Evolutionary conservation across 2,329 filamentous ascomycete genomes (phyloP), one percentile per base, ranked within the genome.

Genomic region (Pseudocercospora musae): DNA sequence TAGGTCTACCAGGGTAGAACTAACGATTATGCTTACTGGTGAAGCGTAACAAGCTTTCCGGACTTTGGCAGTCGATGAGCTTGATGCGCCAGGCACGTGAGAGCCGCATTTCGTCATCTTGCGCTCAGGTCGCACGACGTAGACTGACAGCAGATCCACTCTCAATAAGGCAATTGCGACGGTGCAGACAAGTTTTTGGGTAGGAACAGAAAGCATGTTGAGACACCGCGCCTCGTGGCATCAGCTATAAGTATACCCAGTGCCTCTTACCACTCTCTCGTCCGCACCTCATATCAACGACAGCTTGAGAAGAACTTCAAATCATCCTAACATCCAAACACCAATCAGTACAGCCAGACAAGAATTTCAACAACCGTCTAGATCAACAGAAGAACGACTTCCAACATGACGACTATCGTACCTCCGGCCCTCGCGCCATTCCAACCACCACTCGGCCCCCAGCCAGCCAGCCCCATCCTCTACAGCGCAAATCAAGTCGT

Each of bases 401-500:
- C 25, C 9, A 56, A 56, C 4, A 56, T 56, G 53, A 56, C 53
- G 2, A 56, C 53, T 18, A 44, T 44, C 8, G 53, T 60, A 40
- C 42, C 57, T 40, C 50, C 59, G 23, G 57, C 44, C 2, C 60
- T 72, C 21, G 57, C 64, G 3, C 62, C 71, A 42, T 70, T 73
- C 62, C 66, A 67, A 50, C 70, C 72, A 11, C 67, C 70, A 3
- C 66, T 75, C 3, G 73, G 73, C 1, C 72, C 72, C 10, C 72
- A 73, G 69, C 57, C 70, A 53, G 33, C 62, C 10, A 63, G 44
- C n/a, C 27, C 65, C 13, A 52, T 63, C 50, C 60, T 74, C 62
- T 74, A 73, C 68, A 60, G 55, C 42, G 63, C 70, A 5, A 53
- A 72, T 3, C 70, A 73, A 58, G 74, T 69, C 61, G 85, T 82